phyloP scores from a whole-genome alignment of 2,329 filamentous ascomycete genomes.

The Fusarium luffae region DNA sequence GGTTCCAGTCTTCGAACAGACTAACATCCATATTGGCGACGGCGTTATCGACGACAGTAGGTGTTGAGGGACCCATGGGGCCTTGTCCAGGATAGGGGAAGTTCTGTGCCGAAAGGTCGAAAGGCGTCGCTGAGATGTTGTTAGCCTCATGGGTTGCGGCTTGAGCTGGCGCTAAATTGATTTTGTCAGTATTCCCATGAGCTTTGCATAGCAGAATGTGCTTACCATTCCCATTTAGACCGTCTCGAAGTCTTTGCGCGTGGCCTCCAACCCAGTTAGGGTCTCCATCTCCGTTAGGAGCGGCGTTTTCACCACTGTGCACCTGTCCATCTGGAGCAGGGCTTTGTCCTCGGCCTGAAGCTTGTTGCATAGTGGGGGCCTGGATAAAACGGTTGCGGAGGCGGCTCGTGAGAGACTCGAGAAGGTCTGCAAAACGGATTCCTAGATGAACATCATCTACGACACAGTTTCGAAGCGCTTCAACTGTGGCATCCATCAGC shows the following conservation, averaged over 20 bases:
- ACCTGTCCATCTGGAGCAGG: conserved; percentile 49
- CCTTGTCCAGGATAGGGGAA: conserved; percentile 65
- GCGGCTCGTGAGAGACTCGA: conserved; percentile 81
- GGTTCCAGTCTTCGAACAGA: conserved; percentile 67
- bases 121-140: conserved; percentile 72
- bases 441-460: conserved; percentile 88
- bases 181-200: conserved; percentile 19
- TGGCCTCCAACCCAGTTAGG: conserved; percentile 52
- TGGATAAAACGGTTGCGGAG: conserved; percentile 80
- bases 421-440: conserved; percentile 83
- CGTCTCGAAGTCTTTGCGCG: conserved; percentile 55
- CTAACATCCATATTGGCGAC: conserved; percentile 51
- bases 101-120: conserved; percentile 65
- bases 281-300: conserved; percentile 41
- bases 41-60: conserved; percentile 52
- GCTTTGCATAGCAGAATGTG: conserved; percentile 3
- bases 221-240: conserved; percentile 54
- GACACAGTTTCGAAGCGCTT: conserved; percentile 79
- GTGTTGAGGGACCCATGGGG: conserved; percentile 63
- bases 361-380: conserved; percentile 62
- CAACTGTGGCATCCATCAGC: conserved; percentile 79
- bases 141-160: conserved; percentile 54
- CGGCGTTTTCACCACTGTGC: conserved; percentile 45
- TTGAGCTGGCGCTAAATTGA: conserved; percentile 49
- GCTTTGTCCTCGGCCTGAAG: conserved; percentile 56